Evolutionary conservation across 2,329 filamentous ascomycete genomes (phyloP).

Genomic region (Exophiala viscosa): DNA sequence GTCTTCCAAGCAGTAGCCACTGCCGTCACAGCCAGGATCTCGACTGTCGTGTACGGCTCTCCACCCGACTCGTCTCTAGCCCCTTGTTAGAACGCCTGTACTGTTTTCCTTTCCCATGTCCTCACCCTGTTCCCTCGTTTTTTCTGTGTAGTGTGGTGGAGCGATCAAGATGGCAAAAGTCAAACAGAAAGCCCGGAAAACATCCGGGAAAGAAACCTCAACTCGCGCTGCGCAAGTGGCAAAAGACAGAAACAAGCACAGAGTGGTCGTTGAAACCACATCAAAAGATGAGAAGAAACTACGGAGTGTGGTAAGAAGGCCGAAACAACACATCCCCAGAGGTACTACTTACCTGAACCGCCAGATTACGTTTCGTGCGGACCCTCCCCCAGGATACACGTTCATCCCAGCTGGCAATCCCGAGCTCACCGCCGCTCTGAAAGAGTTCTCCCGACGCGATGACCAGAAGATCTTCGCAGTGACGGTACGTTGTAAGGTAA

Average conservation of each 20-base stretch:
- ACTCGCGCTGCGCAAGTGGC: constrained; percentile 22
- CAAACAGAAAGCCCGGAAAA: constrained; percentile 15
- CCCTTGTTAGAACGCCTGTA: background rate
- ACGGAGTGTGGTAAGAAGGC: constrained; percentile 46
- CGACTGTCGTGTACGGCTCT: constrained; percentile 6
- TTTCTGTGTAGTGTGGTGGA: constrained; percentile 15
- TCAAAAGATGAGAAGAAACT: constrained; percentile 60
- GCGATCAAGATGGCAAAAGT: constrained; percentile 14
- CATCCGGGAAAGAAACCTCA: constrained; percentile 6
- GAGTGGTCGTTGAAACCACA: constrained; percentile 56
- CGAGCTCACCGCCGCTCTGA: constrained; percentile 56
- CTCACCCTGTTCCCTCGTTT: constrained; percentile 4
- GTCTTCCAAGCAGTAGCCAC: constrained; percentile 5
- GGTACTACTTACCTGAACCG: constrained; percentile 16
- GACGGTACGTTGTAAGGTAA: constrained; percentile 48
- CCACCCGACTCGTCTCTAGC: constrained; percentile 5
- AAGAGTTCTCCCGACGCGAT: constrained; percentile 56
- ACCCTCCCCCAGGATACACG: constrained; percentile 57
- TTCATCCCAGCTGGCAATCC: constrained; percentile 60
- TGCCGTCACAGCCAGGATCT: constrained; percentile 5
- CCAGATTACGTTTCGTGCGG: constrained; percentile 54
- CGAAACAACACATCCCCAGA: background rate
- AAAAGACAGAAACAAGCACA: constrained; percentile 46
- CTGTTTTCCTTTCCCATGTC: constrained; percentile 11
- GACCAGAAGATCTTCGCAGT: constrained; percentile 56